Evolutionary conservation across 83 land plant genomes (phyloP), one percentile per base, ranked within the genome.

Genomic region (Isoetes engelmannii): DNA sequence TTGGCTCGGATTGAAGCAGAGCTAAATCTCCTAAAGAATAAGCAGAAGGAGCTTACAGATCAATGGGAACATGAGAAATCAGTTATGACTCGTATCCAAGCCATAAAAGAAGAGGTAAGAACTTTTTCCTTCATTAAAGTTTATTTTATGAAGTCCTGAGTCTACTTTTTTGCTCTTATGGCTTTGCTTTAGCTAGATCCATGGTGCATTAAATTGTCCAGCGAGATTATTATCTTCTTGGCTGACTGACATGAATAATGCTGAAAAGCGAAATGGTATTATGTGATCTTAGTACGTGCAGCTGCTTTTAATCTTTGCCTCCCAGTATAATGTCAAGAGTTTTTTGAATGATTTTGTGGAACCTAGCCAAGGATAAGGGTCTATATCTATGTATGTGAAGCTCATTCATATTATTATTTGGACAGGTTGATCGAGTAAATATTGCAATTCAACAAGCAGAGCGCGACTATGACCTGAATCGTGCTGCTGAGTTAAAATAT

Each of bases 1-100:
- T 70, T 90, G 58, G 77, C 48, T 71, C 87, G 92, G 48, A 85
- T 93, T 64, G 90, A 90, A 63, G 70, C 86, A 41, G 98, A 93
- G 64, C 69, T 93, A 64, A 72, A 80, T 46, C 70, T 76, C 4
- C 72, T 93, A 71, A 93, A 93, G 81, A 63, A 75, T 49, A 84
- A 69, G 69, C 98, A 93, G 67, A 78, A 81, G 7, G 85, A 93
- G 76, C 79, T 93, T 10, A 84, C 82, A 13, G 86, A 88, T 58
- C 98, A 90, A 71, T 93, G 98, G 98, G 98, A 93, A 80, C 98
- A 88, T 72, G 98, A 93, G 66, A 93, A 93, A 68, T 74, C 90
- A 37, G 97, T 90, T 7, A 93, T 93, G 98, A 87, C 86, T 18
- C 83, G 82, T 47, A 84, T 93, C 59, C 98, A 93, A 68, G 90